Conservation (phyloP, 1,284 basidiomycete species). For the Takashimella tepidaria region DNA sequence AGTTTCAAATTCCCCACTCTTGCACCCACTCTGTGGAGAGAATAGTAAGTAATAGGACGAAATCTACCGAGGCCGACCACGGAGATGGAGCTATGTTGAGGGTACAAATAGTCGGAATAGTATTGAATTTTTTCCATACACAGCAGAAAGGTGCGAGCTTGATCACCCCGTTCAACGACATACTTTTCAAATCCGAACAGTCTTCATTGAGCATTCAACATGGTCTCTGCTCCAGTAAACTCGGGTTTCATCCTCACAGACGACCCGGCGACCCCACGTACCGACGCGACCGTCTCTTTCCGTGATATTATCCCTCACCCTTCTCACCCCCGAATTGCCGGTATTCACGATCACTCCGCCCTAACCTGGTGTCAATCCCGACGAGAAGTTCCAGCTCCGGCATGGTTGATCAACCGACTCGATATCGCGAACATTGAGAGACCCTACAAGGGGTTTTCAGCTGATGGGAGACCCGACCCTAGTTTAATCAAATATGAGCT, state of each 20-base stretch:
- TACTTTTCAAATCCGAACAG: too few species aligned
- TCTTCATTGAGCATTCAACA: too few species aligned
- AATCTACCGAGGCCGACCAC: too few species aligned
- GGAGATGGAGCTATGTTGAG: too few species aligned
- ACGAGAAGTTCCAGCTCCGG: conserved; percentile 31
- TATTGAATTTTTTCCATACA: too few species aligned
- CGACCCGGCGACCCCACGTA: conserved; percentile 33
- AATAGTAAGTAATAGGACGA: too few species aligned
- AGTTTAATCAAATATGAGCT: conserved; percentile 24
- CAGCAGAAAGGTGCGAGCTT: too few species aligned
- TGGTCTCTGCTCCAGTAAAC: conserved; percentile 12
- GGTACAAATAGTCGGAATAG: too few species aligned
- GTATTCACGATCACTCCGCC: conserved; percentile 28
- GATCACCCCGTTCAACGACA: too few species aligned
- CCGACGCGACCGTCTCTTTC: conserved; percentile 38
- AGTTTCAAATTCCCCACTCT: too few species aligned
- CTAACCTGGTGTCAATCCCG: conserved; percentile 33
- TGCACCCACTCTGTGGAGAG: too few species aligned
- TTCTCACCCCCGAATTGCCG: conserved; percentile 38
- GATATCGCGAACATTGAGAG: conserved; percentile 30
- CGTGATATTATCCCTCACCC: conserved; percentile 33
- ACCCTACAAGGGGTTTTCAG: conserved; percentile 34
- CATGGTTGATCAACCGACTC: conserved; percentile 39
- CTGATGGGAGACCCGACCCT: conserved; percentile 31
- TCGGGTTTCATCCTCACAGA: conserved; percentile 28